phyloP scores from a whole-genome alignment of 2,329 filamentous ascomycete genomes.

The Didymellaceae sp. region DNA sequence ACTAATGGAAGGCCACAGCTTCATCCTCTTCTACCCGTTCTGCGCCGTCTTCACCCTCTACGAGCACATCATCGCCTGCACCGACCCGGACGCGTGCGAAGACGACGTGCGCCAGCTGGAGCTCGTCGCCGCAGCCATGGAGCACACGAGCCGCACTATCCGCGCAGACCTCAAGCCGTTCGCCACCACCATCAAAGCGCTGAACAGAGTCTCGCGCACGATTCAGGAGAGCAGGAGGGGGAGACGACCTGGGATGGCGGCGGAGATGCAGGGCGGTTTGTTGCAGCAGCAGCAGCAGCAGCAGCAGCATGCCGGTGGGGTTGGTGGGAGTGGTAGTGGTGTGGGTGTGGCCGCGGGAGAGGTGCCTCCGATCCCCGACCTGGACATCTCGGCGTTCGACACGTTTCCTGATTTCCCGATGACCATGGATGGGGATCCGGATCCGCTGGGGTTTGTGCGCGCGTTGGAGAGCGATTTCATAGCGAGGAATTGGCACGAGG shows the following conservation, averaged over 20 bases:
- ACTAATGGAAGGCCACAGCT: constrained; percentile 17
- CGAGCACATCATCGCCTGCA: constrained; percentile 35
- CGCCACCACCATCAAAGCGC: constrained; percentile 35
- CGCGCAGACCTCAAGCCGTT: constrained; percentile 29
- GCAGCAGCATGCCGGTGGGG: background rate
- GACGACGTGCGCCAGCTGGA: constrained; percentile 34
- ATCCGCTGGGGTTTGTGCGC: constrained; percentile 34
- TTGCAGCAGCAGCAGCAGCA: background rate
- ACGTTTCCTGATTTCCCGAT: constrained; percentile 26
- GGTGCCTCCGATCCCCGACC: too few species aligned
- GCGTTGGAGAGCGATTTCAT: constrained; percentile 41
- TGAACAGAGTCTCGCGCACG: constrained; percentile 38
- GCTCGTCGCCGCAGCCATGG: constrained; percentile 29
- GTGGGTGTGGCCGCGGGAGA: too few species aligned
- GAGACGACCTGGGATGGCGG: background rate
- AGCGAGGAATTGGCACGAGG: constrained; percentile 36
- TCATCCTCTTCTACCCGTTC: constrained; percentile 41
- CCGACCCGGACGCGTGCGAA: constrained; percentile 32
- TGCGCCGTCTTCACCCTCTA: constrained; percentile 41
- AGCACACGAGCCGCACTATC: constrained; percentile 15
- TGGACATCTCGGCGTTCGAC: constrained; percentile 26
- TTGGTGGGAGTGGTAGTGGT: background rate
- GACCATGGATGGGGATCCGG: constrained; percentile 27
- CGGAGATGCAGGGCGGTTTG: background rate
- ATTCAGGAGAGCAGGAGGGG: constrained; percentile 32